Conservation (phyloP, 2,329 filamentous ascomycete genomes). For the Cephalotrichum gorgonifer region DNA sequence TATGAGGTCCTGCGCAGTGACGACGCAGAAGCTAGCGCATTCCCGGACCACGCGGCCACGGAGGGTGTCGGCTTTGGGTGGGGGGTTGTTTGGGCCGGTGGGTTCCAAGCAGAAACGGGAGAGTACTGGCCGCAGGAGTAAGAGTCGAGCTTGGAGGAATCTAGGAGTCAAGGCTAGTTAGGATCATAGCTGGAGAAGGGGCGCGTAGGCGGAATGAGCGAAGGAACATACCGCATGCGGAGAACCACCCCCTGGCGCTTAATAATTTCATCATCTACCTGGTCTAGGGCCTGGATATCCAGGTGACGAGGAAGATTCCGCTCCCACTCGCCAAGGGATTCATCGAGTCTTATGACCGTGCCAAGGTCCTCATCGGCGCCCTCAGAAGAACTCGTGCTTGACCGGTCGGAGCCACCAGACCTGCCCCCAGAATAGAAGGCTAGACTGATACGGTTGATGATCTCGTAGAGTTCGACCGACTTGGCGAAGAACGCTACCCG, state of each 20-base stretch:
- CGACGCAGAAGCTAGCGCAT: conserved; percentile 22
- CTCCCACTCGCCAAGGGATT: conserved; percentile 20
- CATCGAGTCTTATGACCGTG: conserved; percentile 20
- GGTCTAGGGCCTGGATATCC: conserved; percentile 8
- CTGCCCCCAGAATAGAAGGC: conserved; percentile 18
- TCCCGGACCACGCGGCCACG: conserved; percentile 19
- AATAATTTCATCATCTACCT: conserved; percentile 13
- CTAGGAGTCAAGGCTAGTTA: no score
- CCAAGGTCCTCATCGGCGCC: conserved; percentile 16
- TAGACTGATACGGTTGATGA: conserved; percentile 20
- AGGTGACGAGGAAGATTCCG: conserved; percentile 16
- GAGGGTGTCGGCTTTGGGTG: conserved; percentile 11
- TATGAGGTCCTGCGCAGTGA: conserved; percentile 21
- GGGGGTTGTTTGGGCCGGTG: conserved; percentile 4
- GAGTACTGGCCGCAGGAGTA: conserved; percentile 21
- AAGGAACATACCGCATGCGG: conserved; percentile 18
- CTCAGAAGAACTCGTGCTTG: conserved; percentile 4
- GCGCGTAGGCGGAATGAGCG: not conserved
- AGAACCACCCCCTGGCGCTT: conserved; percentile 21
- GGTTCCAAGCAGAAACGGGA: conserved; percentile 20
- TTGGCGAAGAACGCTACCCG: conserved; percentile 22
- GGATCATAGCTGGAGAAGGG: no score
- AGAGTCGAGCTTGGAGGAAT: conserved; percentile 22
- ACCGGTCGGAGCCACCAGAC: not conserved
- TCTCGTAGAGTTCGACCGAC: conserved; percentile 24